These are phyloP conservation scores for Phytophthora ohioensis DNA, from an alignment of 352 stramenopile species.

Conservation along the genomic window DNA sequence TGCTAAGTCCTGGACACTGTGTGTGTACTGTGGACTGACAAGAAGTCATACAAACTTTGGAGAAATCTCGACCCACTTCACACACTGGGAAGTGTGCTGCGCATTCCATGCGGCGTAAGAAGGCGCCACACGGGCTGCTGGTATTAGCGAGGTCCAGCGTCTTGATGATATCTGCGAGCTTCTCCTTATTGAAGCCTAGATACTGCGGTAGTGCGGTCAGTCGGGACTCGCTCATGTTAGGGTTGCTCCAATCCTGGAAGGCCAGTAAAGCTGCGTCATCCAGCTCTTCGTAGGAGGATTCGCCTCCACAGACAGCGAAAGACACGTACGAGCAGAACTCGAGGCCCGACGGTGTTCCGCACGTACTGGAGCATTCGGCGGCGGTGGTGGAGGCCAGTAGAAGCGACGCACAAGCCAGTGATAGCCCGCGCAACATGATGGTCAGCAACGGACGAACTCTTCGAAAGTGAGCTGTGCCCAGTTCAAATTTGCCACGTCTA, in stretches of 20 bases:
- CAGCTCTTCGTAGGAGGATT: slow-evolving; percentile 70
- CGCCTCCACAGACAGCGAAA: slow-evolving; percentile 69
- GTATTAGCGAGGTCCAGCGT: slow-evolving; percentile 70
- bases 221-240: slow-evolving; percentile 49
- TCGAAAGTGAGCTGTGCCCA: slow-evolving; percentile 19
- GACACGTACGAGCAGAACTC: slow-evolving; percentile 85
- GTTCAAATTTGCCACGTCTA: slow-evolving; percentile 13
- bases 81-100: slow-evolving; percentile 83
- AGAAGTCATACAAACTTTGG: slow-evolving; percentile 68
- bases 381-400: slow-evolving; percentile 18
- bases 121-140: slow-evolving; percentile 63
- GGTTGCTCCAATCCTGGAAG: slow-evolving; percentile 56
- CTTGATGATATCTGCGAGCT: slow-evolving; percentile 52
- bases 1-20: slow-evolving; percentile 66
- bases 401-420: slow-evolving; percentile 24
- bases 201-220: slow-evolving; percentile 66
- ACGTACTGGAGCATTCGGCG: slow-evolving; percentile 78
- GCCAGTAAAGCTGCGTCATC: slow-evolving; percentile 51
- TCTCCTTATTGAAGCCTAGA: slow-evolving; percentile 34
- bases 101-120: slow-evolving; percentile 74
- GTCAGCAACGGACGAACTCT: slow-evolving; percentile 21
- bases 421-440: slow-evolving; percentile 17
- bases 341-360: slow-evolving; percentile 74
- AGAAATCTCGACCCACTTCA: slow-evolving; percentile 79
- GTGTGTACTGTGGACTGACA: slow-evolving; percentile 69